Base-by-base conservation (phyloP, 2,329 filamentous ascomycete genomes). In the Cordyceps militaris region DNA sequence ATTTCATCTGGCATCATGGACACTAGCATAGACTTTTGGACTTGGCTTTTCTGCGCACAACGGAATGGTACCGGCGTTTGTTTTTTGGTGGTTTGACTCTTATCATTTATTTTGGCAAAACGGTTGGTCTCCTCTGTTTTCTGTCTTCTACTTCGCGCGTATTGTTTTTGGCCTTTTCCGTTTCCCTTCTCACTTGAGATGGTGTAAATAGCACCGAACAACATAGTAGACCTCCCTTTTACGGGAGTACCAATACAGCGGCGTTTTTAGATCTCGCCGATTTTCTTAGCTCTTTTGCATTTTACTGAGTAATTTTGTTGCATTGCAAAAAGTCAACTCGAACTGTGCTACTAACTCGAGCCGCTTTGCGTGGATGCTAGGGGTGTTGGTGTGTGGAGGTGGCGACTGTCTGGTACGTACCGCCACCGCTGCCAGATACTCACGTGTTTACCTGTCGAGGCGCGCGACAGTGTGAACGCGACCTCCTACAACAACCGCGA, bases 1-100 rank as follows among this genome's bases (percentile, higher is more conserved):
- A 62, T 69, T 66, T 70, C 63, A 61, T 66, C 65, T 65, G 61
- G 65, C 66, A 69, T 68, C 64, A 56, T 66, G 63, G 66, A 67
- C 64, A 61, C 53, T 65, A 64, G 67, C 68, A 73, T 74, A 74
- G 70, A 73, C 64, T 63, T 64, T 62, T 63, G 64, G 63, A 64
- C 62, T 65, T 62, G 8, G 61, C 64, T 65, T 67, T 63, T 59
- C 60, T 67, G 60, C 62, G 64, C 61, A 63, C 64, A 62, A 58
- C 62, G 67, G 47, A 64, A 62, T 64, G 63, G 68, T 59, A 60
- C 56, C 28, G 70, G 69, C 68, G 68, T 73, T 72, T 57, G n/a
- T 24, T 64, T 63, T 40, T 54, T 49, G 32, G 16, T 14, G 11
- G 42, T 53, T 57, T 58, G 38, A 46, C 19, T 30, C 11, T 44